Evolutionary conservation across 306 rosid genomes (phyloP), one percentile per base, ranked within the genome.

Genomic region (Fagus crenata): DNA sequence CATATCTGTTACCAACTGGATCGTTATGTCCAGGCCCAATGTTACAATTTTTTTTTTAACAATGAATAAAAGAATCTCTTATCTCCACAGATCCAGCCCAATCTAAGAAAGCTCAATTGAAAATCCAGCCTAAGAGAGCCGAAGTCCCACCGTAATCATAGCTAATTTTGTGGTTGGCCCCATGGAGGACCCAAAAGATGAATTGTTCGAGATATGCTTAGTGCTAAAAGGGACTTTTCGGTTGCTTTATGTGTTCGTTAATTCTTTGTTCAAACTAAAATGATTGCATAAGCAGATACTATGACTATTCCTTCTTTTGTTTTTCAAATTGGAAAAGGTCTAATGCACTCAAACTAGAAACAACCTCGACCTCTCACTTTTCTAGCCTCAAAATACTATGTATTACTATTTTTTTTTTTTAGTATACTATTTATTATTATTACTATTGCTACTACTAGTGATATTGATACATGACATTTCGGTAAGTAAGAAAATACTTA

Each of bases 141-240:
- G 11, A 46, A 46, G 51, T 46, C 51, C 11, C 51, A 9, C 4
- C 8, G 51, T 46, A 58, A 22, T 31, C 1, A 7, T 22, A 31
- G 35, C 32, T 1, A 58, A 58, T n/a, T 5, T 28, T 58, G 65
- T 28, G 65, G 7, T 32, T 18, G 65, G 4, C 1, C 64, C 11
- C 36, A 4, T 22, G 33, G 36, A 58, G 64, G 64, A 28, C 65
- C 37, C 65, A 28, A 58, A 58, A 2, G 4, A 4, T 9, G 51
- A 46, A 46, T 46, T 46, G 51, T 61, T 61, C 33, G 68, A 61
- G 35, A 36, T 46, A 33, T 61, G 1, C 51, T 46, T 32, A 2
- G 32, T 79, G 40, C 51, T 42, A 70, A 81, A 87, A 84, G 78
- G 28, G 15, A 36, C 83, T 82, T 87, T 84, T 69, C n/a, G 7